phyloP scores from a whole-genome alignment of 192 early-diverging fungal species.

The Podila epigama region DNA sequence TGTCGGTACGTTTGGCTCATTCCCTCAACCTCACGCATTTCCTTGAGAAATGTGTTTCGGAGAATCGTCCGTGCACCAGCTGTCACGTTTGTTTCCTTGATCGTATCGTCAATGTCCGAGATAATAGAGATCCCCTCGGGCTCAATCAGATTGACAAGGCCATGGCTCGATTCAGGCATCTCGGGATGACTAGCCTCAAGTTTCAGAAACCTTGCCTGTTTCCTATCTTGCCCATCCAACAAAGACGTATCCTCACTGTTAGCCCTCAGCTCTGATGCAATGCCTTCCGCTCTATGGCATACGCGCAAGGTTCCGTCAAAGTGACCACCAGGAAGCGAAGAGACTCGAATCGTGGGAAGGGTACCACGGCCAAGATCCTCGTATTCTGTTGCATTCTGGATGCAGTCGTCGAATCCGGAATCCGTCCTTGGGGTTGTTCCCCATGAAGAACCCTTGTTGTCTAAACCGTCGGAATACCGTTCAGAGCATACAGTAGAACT shows the following conservation, averaged over 20 bases:
- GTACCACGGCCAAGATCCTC: conserved; percentile 12
- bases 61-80: conserved; percentile 72
- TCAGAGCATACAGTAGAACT: too few species aligned
- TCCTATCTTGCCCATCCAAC: not conserved
- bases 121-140: conserved; percentile 83
- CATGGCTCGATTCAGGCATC: conserved; percentile 41
- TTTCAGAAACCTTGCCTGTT: conserved; percentile 21
- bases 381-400: conserved; percentile 1
- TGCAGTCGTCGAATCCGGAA: not conserved
- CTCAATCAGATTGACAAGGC: conserved; percentile 68
- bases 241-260: too few species aligned
- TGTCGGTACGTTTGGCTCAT: conserved; percentile 79
- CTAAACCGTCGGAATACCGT: not conserved
- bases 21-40: conserved; percentile 75
- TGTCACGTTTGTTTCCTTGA: conserved; percentile 87
- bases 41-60: conserved; percentile 73
- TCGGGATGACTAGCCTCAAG: conserved; percentile 26
- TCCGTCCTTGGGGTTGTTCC: not conserved
- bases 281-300: conserved; percentile 11
- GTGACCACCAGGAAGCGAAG: conserved; percentile 35
- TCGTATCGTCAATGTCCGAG: conserved; percentile 94
- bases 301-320: conserved; percentile 36
- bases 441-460: not conserved
- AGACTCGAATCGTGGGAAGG: conserved; percentile 20
- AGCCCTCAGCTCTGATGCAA: too few species aligned